These are phyloP conservation scores for Aspergillus sp. DNA, from an alignment of 2,329 filamentous ascomycete genomes.

Conservation along the genomic window DNA sequence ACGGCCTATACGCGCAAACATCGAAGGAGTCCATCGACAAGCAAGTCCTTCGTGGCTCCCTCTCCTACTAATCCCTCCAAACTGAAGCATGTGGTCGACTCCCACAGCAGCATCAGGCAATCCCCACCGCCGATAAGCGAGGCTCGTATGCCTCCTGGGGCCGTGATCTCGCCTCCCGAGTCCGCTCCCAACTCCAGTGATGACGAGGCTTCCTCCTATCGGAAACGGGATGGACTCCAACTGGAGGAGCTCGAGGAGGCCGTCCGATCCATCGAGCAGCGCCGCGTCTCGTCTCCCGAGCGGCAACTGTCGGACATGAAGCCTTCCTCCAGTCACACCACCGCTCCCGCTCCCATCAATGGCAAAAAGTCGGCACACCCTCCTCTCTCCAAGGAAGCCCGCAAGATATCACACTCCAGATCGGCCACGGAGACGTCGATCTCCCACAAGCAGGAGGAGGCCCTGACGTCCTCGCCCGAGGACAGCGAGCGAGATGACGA, in stretches of 20 bases:
- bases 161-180: constrained; percentile 88
- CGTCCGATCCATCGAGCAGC: constrained; percentile 70
- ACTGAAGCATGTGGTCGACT: constrained; percentile 28
- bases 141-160: constrained; percentile 74
- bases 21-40: constrained; percentile 56
- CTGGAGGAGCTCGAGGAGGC: constrained; percentile 74
- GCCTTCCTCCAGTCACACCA: constrained; percentile 30
- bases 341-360: constrained; percentile 18
- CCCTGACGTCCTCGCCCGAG: constrained; percentile 43
- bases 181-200: constrained; percentile 79
- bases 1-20: constrained; percentile 62
- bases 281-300: constrained; percentile 30
- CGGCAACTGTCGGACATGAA: constrained; percentile 19
- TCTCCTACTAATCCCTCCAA: constrained; percentile 25
- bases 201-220: constrained; percentile 55
- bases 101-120: constrained; percentile 68
- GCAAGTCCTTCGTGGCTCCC: constrained; percentile 33
- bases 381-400: constrained; percentile 54
- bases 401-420: constrained; percentile 61
- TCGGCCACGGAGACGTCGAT: constrained; percentile 59
- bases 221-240: constrained; percentile 45
- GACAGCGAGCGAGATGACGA: constrained; percentile 60
- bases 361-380: constrained; percentile 25
- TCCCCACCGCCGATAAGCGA: constrained; percentile 80
- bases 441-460: constrained; percentile 42